Evolutionary conservation across 1,139 yeast genomes (phyloP).

Genomic region (Geotrichum phurueaensis): DNA sequence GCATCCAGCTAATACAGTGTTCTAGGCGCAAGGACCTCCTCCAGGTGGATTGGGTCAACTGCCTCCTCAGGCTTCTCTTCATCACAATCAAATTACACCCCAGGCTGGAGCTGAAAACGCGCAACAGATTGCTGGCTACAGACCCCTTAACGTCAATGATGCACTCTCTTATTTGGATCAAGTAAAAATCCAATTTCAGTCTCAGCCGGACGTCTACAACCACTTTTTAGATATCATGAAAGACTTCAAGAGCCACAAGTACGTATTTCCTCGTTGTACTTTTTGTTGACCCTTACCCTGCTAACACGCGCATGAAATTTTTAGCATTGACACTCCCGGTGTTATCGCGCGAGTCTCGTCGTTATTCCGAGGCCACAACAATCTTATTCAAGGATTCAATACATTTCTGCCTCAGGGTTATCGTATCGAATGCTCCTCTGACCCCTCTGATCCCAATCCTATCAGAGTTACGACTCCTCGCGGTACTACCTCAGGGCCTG

Average conservation of each 20-base stretch:
- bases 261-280: constrained; percentile 29
- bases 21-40: constrained; percentile 12
- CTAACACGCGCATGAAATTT: constrained; percentile 4
- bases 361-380: constrained; percentile 86
- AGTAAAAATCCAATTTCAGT: constrained; percentile 85
- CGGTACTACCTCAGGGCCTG: constrained; percentile 74
- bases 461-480: constrained; percentile 93
- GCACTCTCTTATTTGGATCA: constrained; percentile 93
- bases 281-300: background rate
- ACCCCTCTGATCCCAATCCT: constrained; percentile 90
- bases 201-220: constrained; percentile 93
- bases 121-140: constrained; percentile 40
- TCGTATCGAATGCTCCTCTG: constrained; percentile 83
- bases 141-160: constrained; percentile 92
- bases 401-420: constrained; percentile 97
- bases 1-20: background rate
- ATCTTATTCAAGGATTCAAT: constrained; percentile 91
- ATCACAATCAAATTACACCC: constrained; percentile 11
- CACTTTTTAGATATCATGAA: constrained; percentile 96
- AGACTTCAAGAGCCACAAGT: constrained; percentile 89
- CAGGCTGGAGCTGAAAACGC: constrained; percentile 20
- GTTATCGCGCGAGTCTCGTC: constrained; percentile 93
- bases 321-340: constrained; percentile 91
- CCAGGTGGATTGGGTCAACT: constrained; percentile 15
- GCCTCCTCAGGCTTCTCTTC: constrained; percentile 15